Conservation (phyloP, 371 early-diverging fungal species). For the Mucor velutinosus region DNA sequence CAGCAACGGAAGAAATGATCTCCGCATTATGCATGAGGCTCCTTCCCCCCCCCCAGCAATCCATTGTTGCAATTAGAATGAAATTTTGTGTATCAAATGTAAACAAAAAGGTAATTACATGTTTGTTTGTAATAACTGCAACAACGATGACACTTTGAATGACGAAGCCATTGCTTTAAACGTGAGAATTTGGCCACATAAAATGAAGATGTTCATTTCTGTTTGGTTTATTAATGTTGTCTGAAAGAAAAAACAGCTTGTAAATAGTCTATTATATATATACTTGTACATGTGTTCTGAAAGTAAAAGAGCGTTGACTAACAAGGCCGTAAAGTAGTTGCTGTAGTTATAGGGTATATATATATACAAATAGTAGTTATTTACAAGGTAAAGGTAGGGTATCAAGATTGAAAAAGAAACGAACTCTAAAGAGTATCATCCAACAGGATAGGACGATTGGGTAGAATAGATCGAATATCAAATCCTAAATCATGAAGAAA, state of each 20-base stretch:
- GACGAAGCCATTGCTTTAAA: neutral
- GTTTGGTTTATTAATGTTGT: neutral
- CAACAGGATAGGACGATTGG: constrained; percentile 10
- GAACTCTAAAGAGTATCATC: constrained; percentile 10
- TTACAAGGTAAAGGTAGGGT: constrained; percentile 4
- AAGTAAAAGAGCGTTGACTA: neutral
- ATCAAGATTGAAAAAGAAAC: neutral
- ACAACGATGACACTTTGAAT: neutral
- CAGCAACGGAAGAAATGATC: neutral
- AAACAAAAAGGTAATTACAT: neutral
- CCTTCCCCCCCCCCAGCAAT: neutral
- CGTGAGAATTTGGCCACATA: neutral
- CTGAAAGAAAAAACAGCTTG: neutral
- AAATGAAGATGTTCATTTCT: neutral
- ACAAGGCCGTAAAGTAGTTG: neutral
- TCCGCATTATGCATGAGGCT: neutral
- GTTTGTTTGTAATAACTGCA: neutral
- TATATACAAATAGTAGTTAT: neutral
- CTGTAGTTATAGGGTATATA: neutral
- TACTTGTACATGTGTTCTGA: neutral
- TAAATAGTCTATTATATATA: neutral
- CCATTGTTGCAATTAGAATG: neutral
- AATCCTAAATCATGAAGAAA: constrained; percentile 36
- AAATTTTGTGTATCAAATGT: neutral
- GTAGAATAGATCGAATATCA: constrained; percentile 26